Base-by-base conservation (phyloP, 768 basidiomycete species). In the Rhodotorula sphaerocarpa region DNA sequence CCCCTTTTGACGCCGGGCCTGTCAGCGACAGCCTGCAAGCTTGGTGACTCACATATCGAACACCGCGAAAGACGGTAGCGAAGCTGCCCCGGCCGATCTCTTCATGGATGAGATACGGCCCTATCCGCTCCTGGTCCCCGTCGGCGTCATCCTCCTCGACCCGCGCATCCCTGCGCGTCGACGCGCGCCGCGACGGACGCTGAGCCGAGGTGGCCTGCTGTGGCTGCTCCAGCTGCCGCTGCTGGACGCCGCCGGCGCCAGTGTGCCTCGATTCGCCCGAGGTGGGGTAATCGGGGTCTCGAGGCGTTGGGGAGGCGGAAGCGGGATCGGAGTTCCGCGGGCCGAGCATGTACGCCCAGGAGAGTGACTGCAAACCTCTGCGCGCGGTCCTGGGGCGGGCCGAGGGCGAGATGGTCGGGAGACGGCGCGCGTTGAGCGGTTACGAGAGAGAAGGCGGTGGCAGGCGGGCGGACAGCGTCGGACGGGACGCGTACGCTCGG, bases 31-130 rank as follows among this genome's bases (percentile, higher is more conserved):
- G n/a, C n/a, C n/a, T n/a, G n/a, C n/a, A n/a, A 25, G 23, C 23
- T 3, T 28, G 44, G 33, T 44, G n/a, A 33, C 61, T 31, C 36
- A 67, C 66, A 21, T 50, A 57, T 1, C 67, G 33, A 23, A 52
- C 59, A 2, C 67, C 67, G 21, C 57, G 42, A 75, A 89, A 92
- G 44, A 99, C 93, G 0, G 87, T 93, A 21, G 93, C 93, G 75
- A 97, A 97, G 74, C 87, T 90, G 23, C 93, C 93, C 75, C 75
- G 70, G 7, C 78, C 78, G 45, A 79, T 77, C 72, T 79, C 78
- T n/a, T 68, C 70, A 0, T 72, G 73, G 30, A 79, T 69, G 27
- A 72, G 55, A 73, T 78, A 79, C 16, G 67, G 50, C 20, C 67
- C 68, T 42, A 72, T 61, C 20, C 61, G 58, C 33, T 69, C 71